phyloP scores from a whole-genome alignment of 495 filamentous ascomycete species.

The Cercophora sp. region DNA sequence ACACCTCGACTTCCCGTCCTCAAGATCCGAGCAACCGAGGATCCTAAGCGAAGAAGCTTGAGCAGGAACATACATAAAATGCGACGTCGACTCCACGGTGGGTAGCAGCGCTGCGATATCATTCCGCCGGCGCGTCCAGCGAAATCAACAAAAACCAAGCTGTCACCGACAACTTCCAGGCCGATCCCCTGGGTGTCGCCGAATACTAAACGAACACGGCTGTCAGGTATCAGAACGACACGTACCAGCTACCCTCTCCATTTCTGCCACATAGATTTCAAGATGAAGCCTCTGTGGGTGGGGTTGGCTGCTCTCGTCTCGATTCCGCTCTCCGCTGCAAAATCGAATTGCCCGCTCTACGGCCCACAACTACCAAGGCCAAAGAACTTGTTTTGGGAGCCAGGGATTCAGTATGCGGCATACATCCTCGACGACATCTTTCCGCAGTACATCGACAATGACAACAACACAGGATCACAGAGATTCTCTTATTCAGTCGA shows the following conservation, averaged over 20 bases:
- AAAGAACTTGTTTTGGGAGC: conserved; percentile 27
- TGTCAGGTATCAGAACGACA: too few relatives aligned
- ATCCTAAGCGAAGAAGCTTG: conserved; percentile 1
- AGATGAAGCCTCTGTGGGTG: too few relatives aligned
- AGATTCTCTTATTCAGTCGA: conserved; percentile 47
- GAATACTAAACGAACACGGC: too few relatives aligned
- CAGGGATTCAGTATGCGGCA: conserved; percentile 23
- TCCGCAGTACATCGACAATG: conserved; percentile 29
- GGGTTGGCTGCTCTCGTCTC: too few relatives aligned
- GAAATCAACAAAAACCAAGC: too few relatives aligned
- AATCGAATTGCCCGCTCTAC: conserved; percentile 43
- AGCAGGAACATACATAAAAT: not conserved
- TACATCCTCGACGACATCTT: conserved; percentile 29
- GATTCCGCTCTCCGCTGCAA: conserved; percentile 23
- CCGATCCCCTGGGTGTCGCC: too few relatives aligned
- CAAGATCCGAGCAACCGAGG: conserved; percentile 1
- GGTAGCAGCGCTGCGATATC: too few relatives aligned
- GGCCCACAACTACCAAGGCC: conserved; percentile 45
- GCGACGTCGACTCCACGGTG: not conserved
- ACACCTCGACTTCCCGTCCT: not conserved
- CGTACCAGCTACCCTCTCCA: too few relatives aligned
- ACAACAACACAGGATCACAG: conserved; percentile 32
- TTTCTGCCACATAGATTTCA: too few relatives aligned
- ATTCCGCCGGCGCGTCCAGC: too few relatives aligned
- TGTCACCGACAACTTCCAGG: too few relatives aligned